Percentiles rank a stretch among this genome's conserved stretches.
These are phyloP conservation scores for Tolypocladium capitatum DNA, from an alignment of 2,329 filamentous ascomycete species.

Conservation along the genomic window DNA sequence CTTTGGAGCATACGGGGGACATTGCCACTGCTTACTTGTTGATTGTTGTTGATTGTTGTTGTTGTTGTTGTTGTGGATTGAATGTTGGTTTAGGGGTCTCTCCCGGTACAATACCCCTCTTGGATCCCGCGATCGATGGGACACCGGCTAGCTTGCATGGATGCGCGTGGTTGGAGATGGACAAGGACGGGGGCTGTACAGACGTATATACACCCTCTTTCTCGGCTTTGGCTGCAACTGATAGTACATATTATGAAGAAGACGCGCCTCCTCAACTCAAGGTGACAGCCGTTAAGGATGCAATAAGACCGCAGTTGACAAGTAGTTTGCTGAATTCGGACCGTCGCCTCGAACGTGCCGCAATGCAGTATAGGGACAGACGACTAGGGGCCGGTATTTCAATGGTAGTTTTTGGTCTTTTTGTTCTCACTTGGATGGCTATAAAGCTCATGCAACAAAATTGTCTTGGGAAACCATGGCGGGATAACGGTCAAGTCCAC, in stretches of 20 bases:
- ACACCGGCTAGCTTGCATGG: not conserved
- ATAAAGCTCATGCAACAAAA: slow-evolving; percentile 14
- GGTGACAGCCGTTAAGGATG: not conserved
- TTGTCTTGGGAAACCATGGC: slow-evolving; percentile 21
- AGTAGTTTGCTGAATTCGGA: not conserved
- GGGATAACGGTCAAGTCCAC: slow-evolving; percentile 83
- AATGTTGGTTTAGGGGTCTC: not conserved
- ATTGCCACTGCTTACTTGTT: not conserved
- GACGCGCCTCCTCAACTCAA: not conserved
- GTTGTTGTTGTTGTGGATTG: not conserved
- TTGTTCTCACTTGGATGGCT: slow-evolving; percentile 11
- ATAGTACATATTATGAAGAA: not conserved
- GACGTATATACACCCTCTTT: not conserved
- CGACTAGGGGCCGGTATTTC: not conserved
- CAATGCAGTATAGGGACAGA: not conserved
- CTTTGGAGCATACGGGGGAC: not conserved
- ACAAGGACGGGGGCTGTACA: not conserved
- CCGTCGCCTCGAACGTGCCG: not conserved
- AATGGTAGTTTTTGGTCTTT: slow-evolving; percentile 10
- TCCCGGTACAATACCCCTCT: not conserved
- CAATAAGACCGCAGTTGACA: no score
- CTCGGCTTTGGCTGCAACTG: not conserved
- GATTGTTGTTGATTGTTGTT: no score
- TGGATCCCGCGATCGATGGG: not conserved
- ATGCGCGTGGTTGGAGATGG: not conserved